Evolutionary conservation across 116 monocot genomes (phyloP).

Genomic region (Phalaenopsis hybrid): DNA sequence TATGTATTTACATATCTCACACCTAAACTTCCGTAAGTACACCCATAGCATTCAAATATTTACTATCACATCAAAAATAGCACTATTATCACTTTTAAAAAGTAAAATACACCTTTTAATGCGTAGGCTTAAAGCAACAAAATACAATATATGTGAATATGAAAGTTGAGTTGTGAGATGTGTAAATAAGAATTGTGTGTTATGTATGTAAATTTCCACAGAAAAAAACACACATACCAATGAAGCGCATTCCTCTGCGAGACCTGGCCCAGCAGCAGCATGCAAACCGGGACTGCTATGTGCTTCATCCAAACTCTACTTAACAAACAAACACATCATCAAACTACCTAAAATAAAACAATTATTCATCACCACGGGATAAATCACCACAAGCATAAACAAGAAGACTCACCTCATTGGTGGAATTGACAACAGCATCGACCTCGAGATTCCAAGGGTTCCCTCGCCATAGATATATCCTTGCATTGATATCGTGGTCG

Average conservation of each 20-base stretch:
- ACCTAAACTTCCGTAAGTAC: no score
- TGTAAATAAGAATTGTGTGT: no score
- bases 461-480: slow-evolving; percentile 88
- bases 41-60: no score
- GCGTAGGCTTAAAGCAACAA: no score
- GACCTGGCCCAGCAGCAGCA: slow-evolving; percentile 87
- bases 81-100: no score
- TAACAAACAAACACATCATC: slow-evolving; percentile 6
- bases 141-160: no score
- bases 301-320: slow-evolving; percentile 91
- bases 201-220: no score
- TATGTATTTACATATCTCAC: no score
- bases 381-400: neutral
- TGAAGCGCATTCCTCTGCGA: slow-evolving; percentile 88
- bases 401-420: slow-evolving; percentile 60
- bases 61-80: no score
- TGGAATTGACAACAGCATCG: slow-evolving; percentile 94
- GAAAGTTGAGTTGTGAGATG: no score
- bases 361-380: neutral
- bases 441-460: slow-evolving; percentile 94
- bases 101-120: no score
- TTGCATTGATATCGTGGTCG: slow-evolving; percentile 78
- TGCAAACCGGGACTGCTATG: slow-evolving; percentile 94
- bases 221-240: slow-evolving; percentile 37
- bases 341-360: neutral